Conservation (phyloP, 306 rosid species). For the Vicia sativa region DNA sequence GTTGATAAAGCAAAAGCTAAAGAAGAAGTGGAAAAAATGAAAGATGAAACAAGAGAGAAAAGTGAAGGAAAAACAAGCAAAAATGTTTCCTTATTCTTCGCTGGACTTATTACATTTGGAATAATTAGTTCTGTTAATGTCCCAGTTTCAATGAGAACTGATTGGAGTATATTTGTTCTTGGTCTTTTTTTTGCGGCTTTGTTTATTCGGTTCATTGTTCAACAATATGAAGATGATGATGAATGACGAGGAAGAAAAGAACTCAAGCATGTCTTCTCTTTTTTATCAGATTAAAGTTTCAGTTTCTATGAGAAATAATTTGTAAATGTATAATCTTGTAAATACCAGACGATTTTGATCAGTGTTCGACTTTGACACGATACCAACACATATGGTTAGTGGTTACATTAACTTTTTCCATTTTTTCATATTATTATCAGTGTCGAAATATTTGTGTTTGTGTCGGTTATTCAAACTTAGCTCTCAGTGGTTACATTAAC, state of each 20-base stretch:
- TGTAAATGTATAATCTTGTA: conserved; percentile 18
- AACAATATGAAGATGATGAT: conserved; percentile 57
- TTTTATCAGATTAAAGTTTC: conserved; percentile 19
- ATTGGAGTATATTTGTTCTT: conserved; percentile 71
- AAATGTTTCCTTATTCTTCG: conserved; percentile 65
- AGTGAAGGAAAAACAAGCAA: conserved; percentile 60
- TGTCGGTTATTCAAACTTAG: too few relatives aligned
- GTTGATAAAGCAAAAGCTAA: conserved; percentile 46
- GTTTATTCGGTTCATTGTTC: conserved; percentile 57
- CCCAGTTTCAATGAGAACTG: conserved; percentile 42
- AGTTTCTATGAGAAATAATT: background rate
- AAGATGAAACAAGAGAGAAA: conserved; percentile 48
- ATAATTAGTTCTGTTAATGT: conserved; percentile 59
- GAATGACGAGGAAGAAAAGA: conserved; percentile 37
- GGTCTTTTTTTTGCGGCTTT: conserved; percentile 65
- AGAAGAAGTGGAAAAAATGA: conserved; percentile 53
- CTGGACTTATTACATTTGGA: conserved; percentile 57
- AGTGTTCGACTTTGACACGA: too few relatives aligned
- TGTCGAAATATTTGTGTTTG: too few relatives aligned
- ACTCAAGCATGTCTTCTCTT: conserved; percentile 35
- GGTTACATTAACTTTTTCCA: too few relatives aligned
- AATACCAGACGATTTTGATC: too few relatives aligned
- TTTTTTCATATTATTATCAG: too few relatives aligned
- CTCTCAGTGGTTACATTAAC: too few relatives aligned
- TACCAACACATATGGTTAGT: too few relatives aligned